A percentile compares a stretch with the other conserved stretches of the same genome.
Evolutionary conservation across 2,329 filamentous ascomycete genomes (phyloP).

Genomic region (Phaeophleospora eucalypticola): DNA sequence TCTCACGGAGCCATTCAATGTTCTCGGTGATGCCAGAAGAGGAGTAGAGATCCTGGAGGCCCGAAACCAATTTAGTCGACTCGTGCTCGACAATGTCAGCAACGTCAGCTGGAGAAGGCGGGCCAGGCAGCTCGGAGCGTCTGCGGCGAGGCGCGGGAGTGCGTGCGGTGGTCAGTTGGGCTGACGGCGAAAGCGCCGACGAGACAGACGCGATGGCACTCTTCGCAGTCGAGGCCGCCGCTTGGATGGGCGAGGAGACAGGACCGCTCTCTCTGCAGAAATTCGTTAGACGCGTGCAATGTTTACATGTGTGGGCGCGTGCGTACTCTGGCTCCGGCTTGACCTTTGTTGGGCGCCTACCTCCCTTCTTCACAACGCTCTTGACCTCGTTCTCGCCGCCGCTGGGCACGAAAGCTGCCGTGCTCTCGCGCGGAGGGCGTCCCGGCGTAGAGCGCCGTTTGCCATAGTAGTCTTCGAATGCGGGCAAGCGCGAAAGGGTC

Average conservation of each 20-base stretch:
- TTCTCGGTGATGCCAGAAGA: constrained; percentile 63
- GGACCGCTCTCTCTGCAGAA: constrained; percentile 19
- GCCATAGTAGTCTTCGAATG: constrained; percentile 72
- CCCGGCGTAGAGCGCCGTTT: constrained; percentile 46
- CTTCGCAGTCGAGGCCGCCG: constrained; percentile 10
- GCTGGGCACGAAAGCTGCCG: constrained; percentile 17
- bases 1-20: constrained; percentile 63
- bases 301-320: background rate
- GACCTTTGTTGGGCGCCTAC: constrained; percentile 30
- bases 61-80: constrained; percentile 61
- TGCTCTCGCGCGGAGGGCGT: constrained; percentile 34
- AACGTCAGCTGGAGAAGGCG: constrained; percentile 71
- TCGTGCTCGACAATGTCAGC: constrained; percentile 71
- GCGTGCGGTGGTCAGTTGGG: constrained; percentile 27
- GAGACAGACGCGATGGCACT: constrained; percentile 15
- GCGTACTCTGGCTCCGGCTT: constrained; percentile 35
- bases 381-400: constrained; percentile 22
- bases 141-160: constrained; percentile 23
- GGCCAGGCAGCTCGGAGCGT: constrained; percentile 50
- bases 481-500: constrained; percentile 59
- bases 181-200: constrained; percentile 9
- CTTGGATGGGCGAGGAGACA: constrained; percentile 16
- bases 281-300: constrained; percentile 1
- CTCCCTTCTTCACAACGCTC: constrained; percentile 27
- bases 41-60: constrained; percentile 61